Evolutionary conservation across 495 filamentous ascomycete species (phyloP).

Genomic region (Cercophora samala): DNA sequence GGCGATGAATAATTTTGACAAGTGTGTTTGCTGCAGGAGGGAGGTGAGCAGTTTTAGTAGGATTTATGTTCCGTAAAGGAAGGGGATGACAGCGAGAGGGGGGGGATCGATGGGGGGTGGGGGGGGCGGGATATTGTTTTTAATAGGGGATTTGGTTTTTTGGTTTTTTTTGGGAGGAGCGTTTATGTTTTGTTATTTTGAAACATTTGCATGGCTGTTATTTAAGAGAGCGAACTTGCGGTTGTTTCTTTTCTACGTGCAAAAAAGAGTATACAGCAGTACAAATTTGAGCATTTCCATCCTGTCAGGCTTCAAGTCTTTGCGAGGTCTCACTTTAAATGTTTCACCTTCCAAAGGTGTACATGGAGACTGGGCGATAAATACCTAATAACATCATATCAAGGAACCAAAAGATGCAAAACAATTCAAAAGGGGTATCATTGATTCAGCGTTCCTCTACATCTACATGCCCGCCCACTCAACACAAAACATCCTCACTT

Average conservation of each 20-base stretch:
- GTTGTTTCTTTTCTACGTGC: no score
- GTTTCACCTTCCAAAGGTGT: no score
- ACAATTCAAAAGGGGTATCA: not conserved
- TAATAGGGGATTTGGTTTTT: not conserved
- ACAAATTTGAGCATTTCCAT: no score
- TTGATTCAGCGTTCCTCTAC: not conserved
- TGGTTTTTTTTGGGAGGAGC: no score
- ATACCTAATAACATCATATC: no score
- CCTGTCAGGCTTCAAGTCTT: no score
- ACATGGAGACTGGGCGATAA: no score
- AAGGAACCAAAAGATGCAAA: not conserved
- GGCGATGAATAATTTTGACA: slow-evolving; percentile 94
- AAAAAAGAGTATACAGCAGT: no score
- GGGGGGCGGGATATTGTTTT: not conserved
- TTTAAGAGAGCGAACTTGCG: no score
- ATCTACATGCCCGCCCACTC: slow-evolving; percentile 38
- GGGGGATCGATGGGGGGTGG: not conserved
- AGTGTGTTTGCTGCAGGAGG: slow-evolving; percentile 87
- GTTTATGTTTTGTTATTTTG: no score
- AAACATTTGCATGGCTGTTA: no score
- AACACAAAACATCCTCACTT: slow-evolving; percentile 34
- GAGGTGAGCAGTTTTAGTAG: slow-evolving; percentile 83
- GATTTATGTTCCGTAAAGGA: slow-evolving; percentile 84
- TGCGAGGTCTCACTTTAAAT: no score
- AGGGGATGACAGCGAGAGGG: not conserved